A percentile compares a stretch with the other conserved stretches of the same genome.
Conservation (phyloP, 441 rosid species). For the Brassica balearica region DNA sequence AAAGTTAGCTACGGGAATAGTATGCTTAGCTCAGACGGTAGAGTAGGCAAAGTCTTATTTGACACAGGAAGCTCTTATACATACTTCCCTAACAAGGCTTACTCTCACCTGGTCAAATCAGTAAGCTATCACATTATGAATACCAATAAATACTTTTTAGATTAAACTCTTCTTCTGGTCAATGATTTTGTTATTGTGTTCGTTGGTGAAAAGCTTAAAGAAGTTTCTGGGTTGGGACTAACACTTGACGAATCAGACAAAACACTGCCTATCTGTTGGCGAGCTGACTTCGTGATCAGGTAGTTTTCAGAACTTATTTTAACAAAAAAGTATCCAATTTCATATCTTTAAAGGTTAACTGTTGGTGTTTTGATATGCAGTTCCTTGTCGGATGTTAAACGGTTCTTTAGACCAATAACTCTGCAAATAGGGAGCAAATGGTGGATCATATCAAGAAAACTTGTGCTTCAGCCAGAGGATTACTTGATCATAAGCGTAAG, state of each 20-base stretch:
- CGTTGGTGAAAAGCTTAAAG: slow-evolving; percentile 58
- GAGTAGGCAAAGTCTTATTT: slow-evolving; percentile 57
- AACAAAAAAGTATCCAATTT: slow-evolving; percentile 16
- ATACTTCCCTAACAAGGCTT: slow-evolving; percentile 76
- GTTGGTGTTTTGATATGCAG: slow-evolving; percentile 50
- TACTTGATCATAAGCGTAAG: slow-evolving; percentile 83
- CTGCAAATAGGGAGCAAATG: slow-evolving; percentile 88
- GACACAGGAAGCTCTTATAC: slow-evolving; percentile 97
- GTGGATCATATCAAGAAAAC: slow-evolving; percentile 76
- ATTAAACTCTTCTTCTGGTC: slow-evolving; percentile 5
- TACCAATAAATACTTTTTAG: neutral
- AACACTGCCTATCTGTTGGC: slow-evolving; percentile 84
- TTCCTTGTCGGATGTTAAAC: slow-evolving; percentile 65
- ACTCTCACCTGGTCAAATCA: slow-evolving; percentile 66
- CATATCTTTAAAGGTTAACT: neutral
- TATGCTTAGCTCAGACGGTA: slow-evolving; percentile 60
- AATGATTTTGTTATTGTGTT: neutral
- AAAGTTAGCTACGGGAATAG: slow-evolving; percentile 70
- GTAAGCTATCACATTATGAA: slow-evolving; percentile 53
- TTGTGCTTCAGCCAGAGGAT: slow-evolving; percentile 77
- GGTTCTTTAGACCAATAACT: slow-evolving; percentile 74
- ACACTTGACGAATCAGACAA: slow-evolving; percentile 63
- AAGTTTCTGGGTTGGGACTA: slow-evolving; percentile 56
- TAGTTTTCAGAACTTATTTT: slow-evolving; percentile 33
- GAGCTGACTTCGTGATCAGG: slow-evolving; percentile 64